These are phyloP conservation scores for Dentiscutata heterogama DNA, from an alignment of 371 early-diverging fungal genomes.

Conservation along the genomic window DNA sequence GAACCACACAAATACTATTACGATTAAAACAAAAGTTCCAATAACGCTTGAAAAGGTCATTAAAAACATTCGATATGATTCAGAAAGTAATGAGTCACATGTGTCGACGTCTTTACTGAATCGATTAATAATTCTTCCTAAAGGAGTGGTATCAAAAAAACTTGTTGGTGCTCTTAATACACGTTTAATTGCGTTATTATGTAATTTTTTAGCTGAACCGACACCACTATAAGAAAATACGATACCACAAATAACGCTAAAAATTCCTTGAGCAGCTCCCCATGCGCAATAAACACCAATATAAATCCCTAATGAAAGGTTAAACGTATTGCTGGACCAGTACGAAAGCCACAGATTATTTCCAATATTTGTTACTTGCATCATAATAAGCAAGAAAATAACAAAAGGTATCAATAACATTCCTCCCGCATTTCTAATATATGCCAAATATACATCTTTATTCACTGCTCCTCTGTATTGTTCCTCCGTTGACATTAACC, in stretches of 20 bases:
- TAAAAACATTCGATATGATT: constrained; percentile 74
- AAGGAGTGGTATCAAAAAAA: constrained; percentile 91
- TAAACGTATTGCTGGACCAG: neutral
- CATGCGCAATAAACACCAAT: constrained; percentile 56
- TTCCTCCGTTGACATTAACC: constrained; percentile 56
- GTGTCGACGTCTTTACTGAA: constrained; percentile 79
- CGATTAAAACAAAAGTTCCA: constrained; percentile 68
- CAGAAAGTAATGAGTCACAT: constrained; percentile 77
- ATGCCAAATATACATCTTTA: constrained; percentile 68
- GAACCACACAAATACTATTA: constrained; percentile 59
- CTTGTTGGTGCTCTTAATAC: constrained; percentile 74
- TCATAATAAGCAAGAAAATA: constrained; percentile 60
- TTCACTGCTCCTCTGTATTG: constrained; percentile 67
- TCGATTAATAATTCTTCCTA: constrained; percentile 57
- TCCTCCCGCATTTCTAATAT: constrained; percentile 75
- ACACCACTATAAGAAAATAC: constrained; percentile 51
- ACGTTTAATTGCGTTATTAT: constrained; percentile 61
- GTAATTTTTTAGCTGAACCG: constrained; percentile 59
- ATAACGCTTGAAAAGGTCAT: constrained; percentile 67
- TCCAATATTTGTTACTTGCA: constrained; percentile 59
- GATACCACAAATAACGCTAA: constrained; percentile 49
- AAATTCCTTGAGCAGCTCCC: constrained; percentile 51
- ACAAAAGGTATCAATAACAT: constrained; percentile 61
- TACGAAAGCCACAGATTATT: constrained; percentile 23
- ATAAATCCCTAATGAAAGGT: neutral